Conservation (phyloP, 2,329 filamentous ascomycete species). For the Pseudogymnoascus sp. region DNA sequence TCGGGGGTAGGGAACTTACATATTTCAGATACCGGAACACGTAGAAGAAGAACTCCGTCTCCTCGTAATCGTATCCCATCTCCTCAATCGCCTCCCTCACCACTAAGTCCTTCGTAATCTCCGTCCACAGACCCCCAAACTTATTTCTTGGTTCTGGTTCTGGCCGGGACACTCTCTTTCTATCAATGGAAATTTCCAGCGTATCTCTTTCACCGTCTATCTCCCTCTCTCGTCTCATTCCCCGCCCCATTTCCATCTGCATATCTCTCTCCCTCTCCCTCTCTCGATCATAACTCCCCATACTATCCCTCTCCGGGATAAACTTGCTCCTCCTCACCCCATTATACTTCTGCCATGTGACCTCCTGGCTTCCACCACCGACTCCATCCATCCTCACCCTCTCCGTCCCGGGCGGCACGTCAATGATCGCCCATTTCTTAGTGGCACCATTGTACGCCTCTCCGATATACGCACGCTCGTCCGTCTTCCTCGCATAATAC, state of each 20-base stretch:
- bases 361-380: conserved; percentile 67
- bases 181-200: neutral
- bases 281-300: conserved; percentile 1
- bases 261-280: conserved; percentile 11
- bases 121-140: conserved; percentile 78
- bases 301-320: conserved; percentile 46
- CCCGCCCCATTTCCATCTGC: conserved; percentile 10
- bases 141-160: conserved; percentile 31
- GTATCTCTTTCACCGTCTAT: conserved; percentile 6
- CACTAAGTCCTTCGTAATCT: conserved; percentile 90
- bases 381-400: conserved; percentile 74
- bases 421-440: conserved; percentile 72
- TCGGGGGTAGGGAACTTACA: conserved; percentile 48
- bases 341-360: conserved; percentile 72
- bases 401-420: conserved; percentile 77
- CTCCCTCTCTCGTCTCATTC: conserved; percentile 8
- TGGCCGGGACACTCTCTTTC: neutral
- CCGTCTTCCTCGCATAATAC: conserved; percentile 59
- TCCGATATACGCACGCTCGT: conserved; percentile 61
- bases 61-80: conserved; percentile 80
- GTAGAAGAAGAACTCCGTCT: conserved; percentile 85
- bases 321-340: conserved; percentile 70
- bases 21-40: conserved; percentile 84
- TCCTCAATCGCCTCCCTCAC: conserved; percentile 78
- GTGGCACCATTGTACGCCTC: conserved; percentile 70